Base-by-base conservation (phyloP, 108 stramenopile species). In the Poteriospumella lacustris region DNA sequence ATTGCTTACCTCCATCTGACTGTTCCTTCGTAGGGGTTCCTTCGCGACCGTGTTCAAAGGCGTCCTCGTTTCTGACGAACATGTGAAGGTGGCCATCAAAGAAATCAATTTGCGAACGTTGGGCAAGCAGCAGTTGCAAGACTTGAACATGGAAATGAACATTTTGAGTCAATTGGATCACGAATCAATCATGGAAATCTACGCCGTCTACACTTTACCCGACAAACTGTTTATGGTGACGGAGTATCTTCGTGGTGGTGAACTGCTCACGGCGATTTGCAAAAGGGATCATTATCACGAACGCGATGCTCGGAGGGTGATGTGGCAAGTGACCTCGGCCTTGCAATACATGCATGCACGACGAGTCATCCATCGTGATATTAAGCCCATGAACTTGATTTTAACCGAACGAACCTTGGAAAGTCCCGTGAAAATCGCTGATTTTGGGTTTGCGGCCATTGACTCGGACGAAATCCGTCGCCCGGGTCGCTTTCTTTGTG, bases 361-460 rank as follows among this genome's bases (percentile, higher is more conserved):
- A 3, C 33, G 40, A 29, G 68, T 83, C 19, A 67, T 83, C 12
- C 83, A 83, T 64, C 58, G 83, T 1, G 83, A 83, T 60, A 1
- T 83, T 33, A 83, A 83, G 44, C 83, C 79, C 12, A 78, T 79
- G 38, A 83, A 83, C 41, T 34, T 73, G 26, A 56, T 73, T 3
- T 56, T 73, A 73, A 31, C 15, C 3, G 28, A 26, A 3, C 9
- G 3, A 52, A 42, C 44, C 28, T 29, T 56, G 26, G 12, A 73
- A 33, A 42, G 31, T 26, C 15, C 26, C 36, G 70, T 73, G 15
- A 73, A 73, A 24, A 5, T 73, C 26, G 31, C 36, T 73, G 70
- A 73, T 38, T 73, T 73, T 73, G 70, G 70, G 26, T 73, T 73
- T 33, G 70, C 47, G 3, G 36, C 41, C 33, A 64, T 38, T 24